Percentiles rank a stretch among this genome's conserved stretches.
Evolutionary conservation across 306 rosid species (phyloP).

Genomic region (Hippophae rhamnoides): DNA sequence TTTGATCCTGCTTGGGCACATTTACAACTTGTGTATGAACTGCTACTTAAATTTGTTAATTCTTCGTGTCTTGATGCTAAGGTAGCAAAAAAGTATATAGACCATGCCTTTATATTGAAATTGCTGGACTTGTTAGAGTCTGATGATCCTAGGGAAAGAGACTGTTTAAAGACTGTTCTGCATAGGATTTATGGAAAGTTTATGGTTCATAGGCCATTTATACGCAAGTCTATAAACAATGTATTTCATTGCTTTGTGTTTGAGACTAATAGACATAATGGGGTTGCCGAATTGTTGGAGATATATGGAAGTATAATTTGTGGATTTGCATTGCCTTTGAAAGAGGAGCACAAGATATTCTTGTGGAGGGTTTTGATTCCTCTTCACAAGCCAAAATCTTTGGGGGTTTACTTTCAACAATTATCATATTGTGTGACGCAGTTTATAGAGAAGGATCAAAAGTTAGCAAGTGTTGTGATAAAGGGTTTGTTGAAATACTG

Average conservation of each 20-base stretch:
- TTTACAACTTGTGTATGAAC: constrained; percentile 71
- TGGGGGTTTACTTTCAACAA: constrained; percentile 69
- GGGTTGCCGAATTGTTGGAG: constrained; percentile 81
- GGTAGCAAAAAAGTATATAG: constrained; percentile 76
- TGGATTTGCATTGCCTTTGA: constrained; percentile 80
- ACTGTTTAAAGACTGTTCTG: constrained; percentile 70
- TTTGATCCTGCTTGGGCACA: constrained; percentile 94
- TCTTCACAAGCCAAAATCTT: constrained; percentile 64
- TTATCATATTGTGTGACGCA: constrained; percentile 56
- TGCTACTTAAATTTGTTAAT: constrained; percentile 54
- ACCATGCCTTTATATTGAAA: constrained; percentile 53
- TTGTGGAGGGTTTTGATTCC: constrained; percentile 89
- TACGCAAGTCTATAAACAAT: constrained; percentile 61
- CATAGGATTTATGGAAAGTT: constrained; percentile 85
- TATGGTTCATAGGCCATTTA: constrained; percentile 83
- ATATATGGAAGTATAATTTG: constrained; percentile 72
- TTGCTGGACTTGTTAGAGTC: constrained; percentile 77
- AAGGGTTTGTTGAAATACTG: constrained; percentile 71
- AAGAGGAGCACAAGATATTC: constrained; percentile 86
- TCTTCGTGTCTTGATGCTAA: constrained; percentile 67
- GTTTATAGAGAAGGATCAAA: constrained; percentile 83
- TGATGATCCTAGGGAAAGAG: constrained; percentile 84
- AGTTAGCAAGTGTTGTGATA: constrained; percentile 56
- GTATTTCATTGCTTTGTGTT: constrained; percentile 56
- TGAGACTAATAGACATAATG: constrained; percentile 65